Evolutionary conservation across 352 stramenopile genomes (phyloP).

Genomic region (Phytopythium helicoides): DNA sequence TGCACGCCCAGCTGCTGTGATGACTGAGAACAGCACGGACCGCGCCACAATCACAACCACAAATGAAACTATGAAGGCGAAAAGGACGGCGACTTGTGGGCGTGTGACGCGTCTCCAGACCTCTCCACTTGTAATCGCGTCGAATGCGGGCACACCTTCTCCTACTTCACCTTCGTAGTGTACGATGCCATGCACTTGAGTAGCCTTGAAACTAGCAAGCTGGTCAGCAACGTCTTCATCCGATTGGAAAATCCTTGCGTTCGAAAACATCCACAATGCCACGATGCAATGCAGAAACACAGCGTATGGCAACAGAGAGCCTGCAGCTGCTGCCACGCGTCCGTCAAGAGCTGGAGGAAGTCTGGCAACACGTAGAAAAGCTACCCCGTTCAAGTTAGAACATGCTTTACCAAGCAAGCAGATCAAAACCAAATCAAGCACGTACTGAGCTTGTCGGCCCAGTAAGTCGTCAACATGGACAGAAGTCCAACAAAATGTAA

Average conservation of each 20-base stretch:
- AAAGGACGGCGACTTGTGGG: conserved; percentile 74
- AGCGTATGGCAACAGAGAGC: conserved; percentile 66
- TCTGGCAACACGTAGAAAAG: conserved; percentile 67
- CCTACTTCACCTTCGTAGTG: conserved; percentile 17
- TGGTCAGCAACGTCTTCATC: conserved; percentile 18
- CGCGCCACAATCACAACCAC: conserved; percentile 48
- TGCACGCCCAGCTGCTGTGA: conserved; percentile 54
- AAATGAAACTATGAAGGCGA: conserved; percentile 61
- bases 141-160: conserved; percentile 62
- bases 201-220: conserved; percentile 14
- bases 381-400: conserved; percentile 7
- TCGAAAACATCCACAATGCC: conserved; percentile 87
- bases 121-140: conserved; percentile 30
- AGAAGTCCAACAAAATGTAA: conserved; percentile 72
- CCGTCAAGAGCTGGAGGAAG: conserved; percentile 72
- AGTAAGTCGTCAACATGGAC: conserved; percentile 78
- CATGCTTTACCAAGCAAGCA: neutral
- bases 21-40: conserved; percentile 66
- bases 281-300: conserved; percentile 72
- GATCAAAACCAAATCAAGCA: neutral
- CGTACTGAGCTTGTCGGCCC: conserved; percentile 87
- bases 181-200: neutral
- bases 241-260: conserved; percentile 79
- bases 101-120: conserved; percentile 62
- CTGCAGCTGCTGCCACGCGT: conserved; percentile 56